phyloP scores from a whole-genome alignment of 805 yeast genomes.

The Myxozyma neotropica region DNA sequence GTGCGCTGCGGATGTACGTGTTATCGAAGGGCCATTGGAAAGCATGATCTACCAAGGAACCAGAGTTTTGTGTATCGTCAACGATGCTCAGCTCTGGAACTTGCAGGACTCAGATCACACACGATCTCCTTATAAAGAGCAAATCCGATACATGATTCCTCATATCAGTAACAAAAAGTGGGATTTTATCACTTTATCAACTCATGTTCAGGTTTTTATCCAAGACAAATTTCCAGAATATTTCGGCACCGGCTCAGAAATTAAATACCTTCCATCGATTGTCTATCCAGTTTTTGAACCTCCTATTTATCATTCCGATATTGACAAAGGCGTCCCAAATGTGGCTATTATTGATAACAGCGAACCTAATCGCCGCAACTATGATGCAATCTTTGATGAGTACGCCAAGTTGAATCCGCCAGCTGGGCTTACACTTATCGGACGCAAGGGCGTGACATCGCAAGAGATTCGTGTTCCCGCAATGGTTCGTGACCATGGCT shows the following conservation, averaged over 20 bases:
- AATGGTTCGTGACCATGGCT: not conserved
- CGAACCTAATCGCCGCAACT: conserved; percentile 18
- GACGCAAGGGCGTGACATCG: not conserved
- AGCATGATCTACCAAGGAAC: conserved; percentile 8
- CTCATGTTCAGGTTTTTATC: conserved; percentile 22
- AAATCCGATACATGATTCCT: conserved; percentile 22
- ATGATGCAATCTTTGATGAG: not conserved
- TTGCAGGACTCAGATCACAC: not conserved
- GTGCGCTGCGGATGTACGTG: conserved; percentile 13
- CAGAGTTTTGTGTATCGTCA: conserved; percentile 25
- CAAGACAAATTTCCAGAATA: conserved; percentile 20
- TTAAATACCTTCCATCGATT: conserved; percentile 12
- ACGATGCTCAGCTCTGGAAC: conserved; percentile 28
- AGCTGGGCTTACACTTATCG: not conserved
- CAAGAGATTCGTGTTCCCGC: not conserved
- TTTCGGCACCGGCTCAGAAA: conserved; percentile 3
- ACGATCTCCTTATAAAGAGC: conserved; percentile 3
- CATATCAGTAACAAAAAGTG: conserved; percentile 25
- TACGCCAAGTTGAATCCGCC: not conserved
- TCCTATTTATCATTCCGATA: not conserved
- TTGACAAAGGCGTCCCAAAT: conserved; percentile 8
- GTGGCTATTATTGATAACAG: conserved; percentile 23
- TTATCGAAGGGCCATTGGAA: not conserved
- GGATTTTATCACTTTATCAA: conserved; percentile 20
- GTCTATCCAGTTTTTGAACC: conserved; percentile 25